Evolutionary conservation across 2,329 filamentous ascomycete genomes (phyloP), one percentile per base, ranked within the genome.

Genomic region (Pseudocercospora crystallina): DNA sequence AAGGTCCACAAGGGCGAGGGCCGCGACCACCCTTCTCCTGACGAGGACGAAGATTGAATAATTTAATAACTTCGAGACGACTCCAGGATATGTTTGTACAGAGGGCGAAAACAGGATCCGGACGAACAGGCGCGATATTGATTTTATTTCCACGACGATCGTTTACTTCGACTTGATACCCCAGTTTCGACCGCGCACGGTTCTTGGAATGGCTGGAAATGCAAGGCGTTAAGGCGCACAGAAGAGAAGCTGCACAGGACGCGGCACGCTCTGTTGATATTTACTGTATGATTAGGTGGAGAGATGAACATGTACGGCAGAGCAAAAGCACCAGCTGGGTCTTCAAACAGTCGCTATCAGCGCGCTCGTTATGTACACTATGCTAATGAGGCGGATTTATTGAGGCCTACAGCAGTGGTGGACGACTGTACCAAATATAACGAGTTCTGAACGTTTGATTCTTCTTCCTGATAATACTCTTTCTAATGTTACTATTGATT

Each of bases 1-100:
- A 97, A 97, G 75, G 92, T 97, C 41, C 94, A 99, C 79, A 94
- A 90, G 73, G 85, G 86, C 63, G 86, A 89, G 46, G 69, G 70
- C 41, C 65, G 62, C 56, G 67, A 69, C 34, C 73, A 75, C 52
- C 67, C 74, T 26, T 78, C 76, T 2, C 75, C 76, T 4, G 76
- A 77, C 32, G 76, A 78, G n/a, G 65, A 67, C 43, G 68, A 65
- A 41, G 73, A 62, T 43, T 57, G 43, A 47, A 43, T 30, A 26
- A 43, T 41, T 40, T 14, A 10, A 49, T 15, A 17, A n/a, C 13
- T 32, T 41, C 26, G 30, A 41, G 30, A 48, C 36, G 44, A 47
- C 17, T 33, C 13, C 36, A 15, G 12, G 15, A 20, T 38, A 42
- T n/a, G 15, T 20, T 31, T 54, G 51, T 54, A 57, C 51, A 54